Base-by-base conservation (phyloP, 1,284 basidiomycete genomes). In the Polyporus tsugae region DNA sequence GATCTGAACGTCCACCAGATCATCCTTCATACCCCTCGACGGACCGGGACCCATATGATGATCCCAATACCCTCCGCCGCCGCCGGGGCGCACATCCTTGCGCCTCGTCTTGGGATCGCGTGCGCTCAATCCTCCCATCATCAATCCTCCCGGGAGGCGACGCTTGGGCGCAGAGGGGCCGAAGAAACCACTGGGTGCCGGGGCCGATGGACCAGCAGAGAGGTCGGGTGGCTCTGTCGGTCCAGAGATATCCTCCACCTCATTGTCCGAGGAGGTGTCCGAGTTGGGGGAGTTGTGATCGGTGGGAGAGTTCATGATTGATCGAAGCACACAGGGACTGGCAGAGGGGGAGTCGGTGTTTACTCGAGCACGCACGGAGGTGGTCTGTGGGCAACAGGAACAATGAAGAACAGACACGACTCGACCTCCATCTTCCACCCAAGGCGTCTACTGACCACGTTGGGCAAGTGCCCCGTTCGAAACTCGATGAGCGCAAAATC, bases 71-170 rank as follows among this genome's bases (percentile, higher is more conserved):
- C 73, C 15, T 69, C 71, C 75, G 60, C 74, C 77, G 39, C 74
- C 25, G 53, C 73, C 69, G n/a, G 38, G 13, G 17, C 76, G 42
- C 61, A 83, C 79, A 46, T 85, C 83, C 60, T 84, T 79, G 64
- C 82, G 78, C 72, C 83, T 80, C 52, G 78, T 78, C 74, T 85
- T 85, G 1, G 80, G 73, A 42, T 85, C 84, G 57, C 79, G 76
- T 38, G 74, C 69, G 44, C 80, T 74, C 4, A 42, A 52, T 9
- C 57, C 58, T 36, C 70, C 67, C 19, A 65, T 65, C 29, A 63
- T 62, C 59, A 59, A 11, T 0, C 78, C 77, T 57, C 76, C 76
- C 11, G 82, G 83, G 17, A 83, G 75, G 39, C 82, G 78, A 17
- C 84, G 78, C 64, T 68, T 73, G 25, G 70, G 22, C 5, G 64